A percentile compares a stretch with the other conserved stretches of the same genome.
These are phyloP conservation scores for Hygrophila difformis DNA, from an alignment of 257 asterid species.

Conservation along the genomic window DNA sequence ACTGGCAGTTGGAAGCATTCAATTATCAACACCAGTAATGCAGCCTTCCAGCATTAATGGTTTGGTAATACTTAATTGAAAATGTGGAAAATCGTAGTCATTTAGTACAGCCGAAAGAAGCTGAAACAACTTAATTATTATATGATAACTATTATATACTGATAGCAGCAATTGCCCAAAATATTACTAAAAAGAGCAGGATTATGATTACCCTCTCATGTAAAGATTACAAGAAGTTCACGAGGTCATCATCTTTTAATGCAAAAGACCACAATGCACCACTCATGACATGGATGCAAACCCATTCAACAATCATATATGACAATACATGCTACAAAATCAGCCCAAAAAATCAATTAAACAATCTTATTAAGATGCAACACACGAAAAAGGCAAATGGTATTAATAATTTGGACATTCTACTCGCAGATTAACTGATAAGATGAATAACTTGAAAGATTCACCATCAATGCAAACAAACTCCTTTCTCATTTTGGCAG, in stretches of 20 bases:
- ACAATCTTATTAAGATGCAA: neutral
- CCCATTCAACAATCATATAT: neutral
- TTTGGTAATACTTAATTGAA: too few relatives aligned
- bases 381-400: neutral
- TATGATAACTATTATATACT: too few relatives aligned
- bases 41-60: too few relatives aligned
- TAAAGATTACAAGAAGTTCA: neutral
- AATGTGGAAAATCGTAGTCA: too few relatives aligned
- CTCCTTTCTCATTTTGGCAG: conserved; percentile 4
- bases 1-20: too few relatives aligned
- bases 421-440: conserved; percentile 4
- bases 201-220: neutral
- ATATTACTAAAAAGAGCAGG: too few relatives aligned
- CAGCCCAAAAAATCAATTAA: neutral
- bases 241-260: neutral
- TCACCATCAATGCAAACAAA: neutral
- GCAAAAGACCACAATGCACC: too few relatives aligned
- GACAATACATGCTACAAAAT: neutral
- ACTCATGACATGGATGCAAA: too few relatives aligned
- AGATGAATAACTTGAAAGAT: conserved; percentile 1
- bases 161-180: neutral
- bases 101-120: too few relatives aligned
- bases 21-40: too few relatives aligned
- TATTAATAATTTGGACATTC: neutral
- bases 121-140: too few relatives aligned